These are phyloP conservation scores for Erigeron philadelphicus DNA, from an alignment of 140 eudicot species.

Conservation along the genomic window DNA sequence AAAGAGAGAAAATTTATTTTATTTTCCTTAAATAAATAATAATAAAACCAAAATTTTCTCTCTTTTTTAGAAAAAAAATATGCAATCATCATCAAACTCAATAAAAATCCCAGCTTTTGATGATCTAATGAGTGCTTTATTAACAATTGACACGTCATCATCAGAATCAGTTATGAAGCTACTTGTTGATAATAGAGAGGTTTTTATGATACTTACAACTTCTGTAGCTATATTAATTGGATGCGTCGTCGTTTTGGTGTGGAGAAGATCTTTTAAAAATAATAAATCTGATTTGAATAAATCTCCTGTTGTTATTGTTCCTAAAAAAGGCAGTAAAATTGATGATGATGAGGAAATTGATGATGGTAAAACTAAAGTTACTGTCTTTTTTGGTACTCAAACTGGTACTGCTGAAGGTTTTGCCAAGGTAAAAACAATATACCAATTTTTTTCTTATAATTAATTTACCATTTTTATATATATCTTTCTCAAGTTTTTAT, in stretches of 20 bases:
- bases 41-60: too few relatives aligned
- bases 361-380: constrained; percentile 76
- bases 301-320: constrained; percentile 41
- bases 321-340: constrained; percentile 27
- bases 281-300: constrained; percentile 34
- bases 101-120: constrained; percentile 43
- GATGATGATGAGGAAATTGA: constrained; percentile 66
- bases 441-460: neutral
- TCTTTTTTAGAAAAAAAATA: too few relatives aligned
- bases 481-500: too few relatives aligned
- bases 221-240: constrained; percentile 70
- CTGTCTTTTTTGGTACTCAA: constrained; percentile 85
- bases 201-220: constrained; percentile 62
- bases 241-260: constrained; percentile 47
- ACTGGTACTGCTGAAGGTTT: constrained; percentile 99
- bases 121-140: constrained; percentile 40
- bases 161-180: constrained; percentile 29
- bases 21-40: neutral
- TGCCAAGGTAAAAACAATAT: constrained; percentile 52
- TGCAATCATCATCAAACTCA: constrained; percentile 31
- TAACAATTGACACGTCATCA: constrained; percentile 36
- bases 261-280: constrained; percentile 52
- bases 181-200: constrained; percentile 60
- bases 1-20: too few relatives aligned
- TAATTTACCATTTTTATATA: neutral